A percentile compares a stretch with the other conserved stretches of the same genome.
Evolutionary conservation across 768 basidiomycete species (phyloP).

Genomic region (Kwoniella europaea): DNA sequence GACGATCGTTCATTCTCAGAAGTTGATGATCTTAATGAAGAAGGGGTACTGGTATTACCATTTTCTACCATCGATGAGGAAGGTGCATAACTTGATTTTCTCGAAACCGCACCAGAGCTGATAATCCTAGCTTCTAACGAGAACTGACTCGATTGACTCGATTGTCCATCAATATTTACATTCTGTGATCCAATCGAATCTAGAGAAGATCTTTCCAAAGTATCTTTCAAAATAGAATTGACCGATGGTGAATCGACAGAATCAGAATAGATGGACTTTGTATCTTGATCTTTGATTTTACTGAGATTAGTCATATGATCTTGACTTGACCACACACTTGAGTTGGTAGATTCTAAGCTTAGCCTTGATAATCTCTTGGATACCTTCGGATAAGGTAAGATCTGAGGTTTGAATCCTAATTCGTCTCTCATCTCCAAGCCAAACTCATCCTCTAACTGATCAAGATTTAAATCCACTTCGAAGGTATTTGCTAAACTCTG

Average conservation of each 20-base stretch:
- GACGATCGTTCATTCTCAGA: constrained; percentile 2
- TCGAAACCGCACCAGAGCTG: background rate
- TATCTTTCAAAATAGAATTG: background rate
- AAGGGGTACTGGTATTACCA: background rate
- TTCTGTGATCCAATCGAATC: background rate
- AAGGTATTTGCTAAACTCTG: background rate
- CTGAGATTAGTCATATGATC: constrained; percentile 1
- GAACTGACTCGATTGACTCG: constrained; percentile 19
- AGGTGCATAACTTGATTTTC: constrained; percentile 14
- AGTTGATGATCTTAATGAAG: background rate
- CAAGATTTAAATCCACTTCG: background rate
- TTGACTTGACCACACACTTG: constrained; percentile 15
- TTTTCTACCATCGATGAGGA: background rate
- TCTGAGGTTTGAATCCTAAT: constrained; percentile 21
- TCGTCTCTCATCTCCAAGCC: background rate
- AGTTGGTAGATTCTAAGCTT: constrained; percentile 16
- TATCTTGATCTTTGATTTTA: background rate
- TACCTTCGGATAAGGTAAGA: constrained; percentile 25
- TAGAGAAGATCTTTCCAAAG: constrained; percentile 1
- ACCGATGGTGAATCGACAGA: background rate
- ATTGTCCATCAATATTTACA: background rate
- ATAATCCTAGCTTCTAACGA: constrained; percentile 17
- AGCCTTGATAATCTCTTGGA: constrained; percentile 9
- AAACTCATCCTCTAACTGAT: background rate
- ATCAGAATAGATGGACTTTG: background rate